Evolutionary conservation across 805 yeast genomes (phyloP), one percentile per base, ranked within the genome.

Genomic region (Kazachstania africana): DNA sequence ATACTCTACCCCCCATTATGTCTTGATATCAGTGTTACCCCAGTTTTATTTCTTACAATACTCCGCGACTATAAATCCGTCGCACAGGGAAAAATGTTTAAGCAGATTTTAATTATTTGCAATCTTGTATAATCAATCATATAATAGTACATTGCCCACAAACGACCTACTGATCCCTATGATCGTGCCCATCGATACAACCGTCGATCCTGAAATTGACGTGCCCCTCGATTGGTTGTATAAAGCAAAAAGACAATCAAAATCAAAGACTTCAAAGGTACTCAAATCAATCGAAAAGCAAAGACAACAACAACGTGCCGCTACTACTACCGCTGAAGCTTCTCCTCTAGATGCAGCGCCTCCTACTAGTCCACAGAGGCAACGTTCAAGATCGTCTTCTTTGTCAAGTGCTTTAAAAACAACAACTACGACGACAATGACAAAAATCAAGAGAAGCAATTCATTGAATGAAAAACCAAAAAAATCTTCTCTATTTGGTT

Each of bases 171-270:
- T 19, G 6, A 8, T 19, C 22, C 6, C 10, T 10, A 19, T 19
- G 22, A 19, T 19, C 10, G 10, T 19, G 10, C 22, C 22, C 6
- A 19, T 19, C 10, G n/a, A n/a, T n/a, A n/a, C n/a, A n/a, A n/a
- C n/a, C n/a, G 22, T 19, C 10, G 22, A 19, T 19, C 9, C 9
- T 6, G 10, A 19, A 8, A 19, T 19, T 10, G 57, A 77, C 44
- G 78, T 81, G 27, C 88, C 80, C 43, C 85, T 81, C 9, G 93
- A 80, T 47, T 81, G 94, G 94, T 60, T 81, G 17, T 80, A 80
- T 48, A 63, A 84, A 44, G 87, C 87, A n/a, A 76, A 76, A 48
- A 74, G 76, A 25, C 27, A 22, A 21, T 6, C 25, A 23, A 18
- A 12, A 22, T 12, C 18, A 16, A 4, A 12, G 25, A 30, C 8